Evolutionary conservation across 805 yeast genomes (phyloP).

Genomic region (Myxozyma nipponensis): DNA sequence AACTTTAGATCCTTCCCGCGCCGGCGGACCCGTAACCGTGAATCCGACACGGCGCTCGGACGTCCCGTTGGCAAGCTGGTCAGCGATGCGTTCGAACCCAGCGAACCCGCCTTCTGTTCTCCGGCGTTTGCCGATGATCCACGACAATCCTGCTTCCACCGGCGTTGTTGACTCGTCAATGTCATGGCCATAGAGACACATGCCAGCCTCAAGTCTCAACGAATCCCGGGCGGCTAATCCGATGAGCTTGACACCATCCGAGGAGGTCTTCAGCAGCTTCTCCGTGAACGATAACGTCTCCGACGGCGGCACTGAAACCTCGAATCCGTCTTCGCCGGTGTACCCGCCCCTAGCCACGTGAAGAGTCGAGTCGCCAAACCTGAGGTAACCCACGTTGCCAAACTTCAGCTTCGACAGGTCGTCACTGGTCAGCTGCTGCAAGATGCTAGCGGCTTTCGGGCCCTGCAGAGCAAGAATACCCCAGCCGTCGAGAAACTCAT

Average conservation of each 20-base stretch:
- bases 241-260: slow-evolving; percentile 65
- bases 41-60: slow-evolving; percentile 68
- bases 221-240: slow-evolving; percentile 99
- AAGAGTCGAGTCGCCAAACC: slow-evolving; percentile 34
- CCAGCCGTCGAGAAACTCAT: slow-evolving; percentile 52
- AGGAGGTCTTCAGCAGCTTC: slow-evolving; percentile 50
- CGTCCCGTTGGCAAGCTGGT: slow-evolving; percentile 56
- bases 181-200: slow-evolving; percentile 96
- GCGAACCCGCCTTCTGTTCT: slow-evolving; percentile 61
- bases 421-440: slow-evolving; percentile 59
- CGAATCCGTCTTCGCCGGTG: slow-evolving; percentile 99
- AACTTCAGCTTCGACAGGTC: slow-evolving; percentile 63
- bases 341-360: slow-evolving; percentile 95
- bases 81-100: slow-evolving; percentile 66
- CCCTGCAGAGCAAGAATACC: slow-evolving; percentile 91
- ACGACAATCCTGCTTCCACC: slow-evolving; percentile 79
- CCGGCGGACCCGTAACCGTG: slow-evolving; percentile 80
- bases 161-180: slow-evolving; percentile 77
- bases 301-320: slow-evolving; percentile 41
- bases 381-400: slow-evolving; percentile 45
- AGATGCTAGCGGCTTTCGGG: slow-evolving; percentile 67
- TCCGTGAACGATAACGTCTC: slow-evolving; percentile 57
- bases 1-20: slow-evolving; percentile 45
- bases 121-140: slow-evolving; percentile 84
- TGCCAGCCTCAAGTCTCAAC: slow-evolving; percentile 91